phyloP scores from a whole-genome alignment of 352 stramenopile genomes.

The Pythium plurisporium region DNA sequence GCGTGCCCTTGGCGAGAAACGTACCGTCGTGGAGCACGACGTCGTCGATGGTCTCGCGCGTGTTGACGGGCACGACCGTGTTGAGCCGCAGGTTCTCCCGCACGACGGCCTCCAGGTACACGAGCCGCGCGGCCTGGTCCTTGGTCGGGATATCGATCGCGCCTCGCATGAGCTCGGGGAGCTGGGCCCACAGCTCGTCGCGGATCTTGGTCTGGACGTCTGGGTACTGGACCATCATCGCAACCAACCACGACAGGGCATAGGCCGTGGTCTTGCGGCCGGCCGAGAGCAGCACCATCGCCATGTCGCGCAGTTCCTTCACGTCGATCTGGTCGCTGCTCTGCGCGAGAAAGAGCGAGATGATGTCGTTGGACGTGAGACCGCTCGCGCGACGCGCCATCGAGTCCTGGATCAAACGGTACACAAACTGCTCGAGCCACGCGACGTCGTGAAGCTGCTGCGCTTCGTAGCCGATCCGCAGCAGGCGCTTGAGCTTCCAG shows the following conservation, averaged over 20 bases:
- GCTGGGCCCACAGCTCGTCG: constrained; percentile 36
- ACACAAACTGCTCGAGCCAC: constrained; percentile 19
- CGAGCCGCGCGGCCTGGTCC: constrained; percentile 44
- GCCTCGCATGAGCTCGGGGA: constrained; percentile 31
- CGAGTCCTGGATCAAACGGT: constrained; percentile 26
- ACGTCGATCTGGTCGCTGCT: constrained; percentile 3
- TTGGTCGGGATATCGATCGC: constrained; percentile 24
- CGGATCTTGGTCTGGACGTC: constrained; percentile 38
- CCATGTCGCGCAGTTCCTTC: constrained; percentile 56
- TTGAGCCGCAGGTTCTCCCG: constrained; percentile 67
- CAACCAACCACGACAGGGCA: constrained; percentile 61
- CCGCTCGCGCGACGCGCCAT: constrained; percentile 11
- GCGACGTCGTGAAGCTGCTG: constrained; percentile 30
- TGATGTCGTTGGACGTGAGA: constrained; percentile 6
- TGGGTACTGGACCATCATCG: constrained; percentile 66
- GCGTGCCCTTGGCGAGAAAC: constrained; percentile 41
- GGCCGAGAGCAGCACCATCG: constrained; percentile 66
- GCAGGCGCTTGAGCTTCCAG: constrained; percentile 38
- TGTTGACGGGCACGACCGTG: constrained; percentile 50
- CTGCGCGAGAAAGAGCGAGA: constrained; percentile 33
- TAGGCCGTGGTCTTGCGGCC: constrained; percentile 69
- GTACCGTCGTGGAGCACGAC: constrained; percentile 60
- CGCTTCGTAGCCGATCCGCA: constrained; percentile 28
- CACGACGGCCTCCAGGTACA: constrained; percentile 60
- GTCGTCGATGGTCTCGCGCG: constrained; percentile 39